Evolutionary conservation across 257 asterid genomes (phyloP).

Genomic region (Petunia axillaris): DNA sequence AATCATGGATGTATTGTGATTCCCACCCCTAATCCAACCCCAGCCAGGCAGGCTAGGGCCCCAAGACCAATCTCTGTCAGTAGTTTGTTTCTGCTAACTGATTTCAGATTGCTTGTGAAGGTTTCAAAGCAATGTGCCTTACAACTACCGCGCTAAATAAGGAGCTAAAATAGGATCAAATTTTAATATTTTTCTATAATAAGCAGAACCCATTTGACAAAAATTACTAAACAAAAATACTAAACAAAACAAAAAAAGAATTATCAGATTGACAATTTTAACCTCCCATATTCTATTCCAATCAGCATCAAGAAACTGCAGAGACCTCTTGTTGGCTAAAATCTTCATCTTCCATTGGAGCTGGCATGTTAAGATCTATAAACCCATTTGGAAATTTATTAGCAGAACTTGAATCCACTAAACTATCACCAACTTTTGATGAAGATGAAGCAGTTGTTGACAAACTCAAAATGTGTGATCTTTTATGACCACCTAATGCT

Average conservation of each 20-base stretch:
- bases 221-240: neutral
- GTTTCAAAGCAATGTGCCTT: constrained; percentile 28
- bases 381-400: constrained; percentile 34
- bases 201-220: constrained; percentile 13
- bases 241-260: neutral
- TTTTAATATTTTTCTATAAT: constrained; percentile 11
- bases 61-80: constrained; percentile 27
- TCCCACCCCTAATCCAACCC: neutral
- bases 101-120: constrained; percentile 25
- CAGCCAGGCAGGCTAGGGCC: constrained; percentile 16
- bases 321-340: constrained; percentile 25
- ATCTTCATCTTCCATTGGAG: constrained; percentile 49
- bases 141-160: neutral
- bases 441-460: constrained; percentile 24
- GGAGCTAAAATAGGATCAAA: constrained; percentile 23
- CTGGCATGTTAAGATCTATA: constrained; percentile 57
- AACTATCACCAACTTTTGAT: constrained; percentile 23
- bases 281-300: constrained; percentile 24
- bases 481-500: constrained; percentile 75
- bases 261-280: constrained; percentile 13
- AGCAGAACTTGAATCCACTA: constrained; percentile 27
- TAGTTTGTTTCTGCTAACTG: constrained; percentile 28
- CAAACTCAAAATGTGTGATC: constrained; percentile 43
- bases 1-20: too few relatives aligned
- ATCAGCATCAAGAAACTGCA: constrained; percentile 32